phyloP scores from a whole-genome alignment of 108 stramenopile species.

The Aurantiochytrium sp. region DNA sequence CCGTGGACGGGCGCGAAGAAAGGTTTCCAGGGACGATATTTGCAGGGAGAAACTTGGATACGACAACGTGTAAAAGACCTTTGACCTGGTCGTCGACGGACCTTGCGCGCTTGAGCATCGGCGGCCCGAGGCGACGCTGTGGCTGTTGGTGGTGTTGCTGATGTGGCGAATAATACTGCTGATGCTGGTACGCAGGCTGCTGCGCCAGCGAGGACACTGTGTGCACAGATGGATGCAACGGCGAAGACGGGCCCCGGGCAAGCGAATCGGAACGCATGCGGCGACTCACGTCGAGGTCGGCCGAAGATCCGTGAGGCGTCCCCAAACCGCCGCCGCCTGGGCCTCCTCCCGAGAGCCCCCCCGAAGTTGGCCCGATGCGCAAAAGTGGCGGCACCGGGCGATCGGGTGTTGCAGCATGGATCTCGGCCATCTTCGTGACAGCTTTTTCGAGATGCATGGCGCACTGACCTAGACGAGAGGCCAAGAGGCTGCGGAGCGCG shows the following conservation, averaged over 20 bases:
- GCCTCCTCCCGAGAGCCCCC: no score
- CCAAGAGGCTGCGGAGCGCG: background rate
- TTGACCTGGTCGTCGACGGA: background rate
- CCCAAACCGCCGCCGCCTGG: no score
- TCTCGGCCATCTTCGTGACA: background rate
- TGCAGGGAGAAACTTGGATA: background rate
- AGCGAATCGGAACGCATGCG: no score
- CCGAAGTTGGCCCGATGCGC: background rate
- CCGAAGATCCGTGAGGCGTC: no score
- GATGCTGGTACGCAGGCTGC: no score
- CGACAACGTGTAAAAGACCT: background rate
- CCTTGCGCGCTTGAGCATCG: background rate
- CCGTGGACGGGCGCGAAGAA: no score
- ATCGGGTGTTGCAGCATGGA: background rate
- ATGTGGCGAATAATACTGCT: no score
- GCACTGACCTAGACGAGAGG: background rate
- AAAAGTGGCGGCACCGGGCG: background rate
- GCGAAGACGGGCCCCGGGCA: no score
- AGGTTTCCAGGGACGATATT: no score
- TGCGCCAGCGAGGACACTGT: no score
- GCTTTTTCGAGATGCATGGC: background rate
- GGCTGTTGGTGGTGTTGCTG: background rate
- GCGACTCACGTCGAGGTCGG: no score
- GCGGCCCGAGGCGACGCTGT: background rate
- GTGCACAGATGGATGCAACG: no score